A percentile compares a stretch with the other conserved stretches of the same genome.
Conservation (phyloP, 2,329 filamentous ascomycete genomes). For the Aspergillus sp. region DNA sequence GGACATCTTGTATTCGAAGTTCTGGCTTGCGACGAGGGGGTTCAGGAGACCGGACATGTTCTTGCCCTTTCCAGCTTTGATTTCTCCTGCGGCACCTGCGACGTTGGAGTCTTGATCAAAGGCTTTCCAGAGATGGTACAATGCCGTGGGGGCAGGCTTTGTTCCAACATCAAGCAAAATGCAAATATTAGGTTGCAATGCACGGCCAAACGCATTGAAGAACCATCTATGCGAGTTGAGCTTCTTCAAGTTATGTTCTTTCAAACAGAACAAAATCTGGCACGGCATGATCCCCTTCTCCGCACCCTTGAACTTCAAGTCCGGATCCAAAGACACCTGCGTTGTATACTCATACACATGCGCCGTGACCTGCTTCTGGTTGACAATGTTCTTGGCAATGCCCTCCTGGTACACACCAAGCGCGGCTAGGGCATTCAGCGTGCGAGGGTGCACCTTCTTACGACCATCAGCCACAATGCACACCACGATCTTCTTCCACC, state of each 20-base stretch:
- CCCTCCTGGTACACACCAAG: slow-evolving; percentile 98
- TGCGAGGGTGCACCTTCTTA: slow-evolving; percentile 86
- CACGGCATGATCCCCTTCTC: slow-evolving; percentile 98
- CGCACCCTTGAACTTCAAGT: slow-evolving; percentile 96
- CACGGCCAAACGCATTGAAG: slow-evolving; percentile 93
- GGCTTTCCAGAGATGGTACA: slow-evolving; percentile 99
- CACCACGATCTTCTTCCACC: slow-evolving; percentile 99
- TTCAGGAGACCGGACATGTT: slow-evolving; percentile 79
- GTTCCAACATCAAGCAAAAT: slow-evolving; percentile 96
- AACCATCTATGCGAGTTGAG: slow-evolving; percentile 98
- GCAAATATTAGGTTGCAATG: slow-evolving; percentile 91
- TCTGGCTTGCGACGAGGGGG: slow-evolving; percentile 90
- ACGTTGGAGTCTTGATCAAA: slow-evolving; percentile 98
- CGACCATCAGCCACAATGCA: slow-evolving; percentile 94
- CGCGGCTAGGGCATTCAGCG: slow-evolving; percentile 85
- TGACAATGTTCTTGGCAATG: slow-evolving; percentile 97
- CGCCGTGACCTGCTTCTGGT: slow-evolving; percentile 87
- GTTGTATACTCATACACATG: slow-evolving; percentile 99
- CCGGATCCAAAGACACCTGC: slow-evolving; percentile 89
- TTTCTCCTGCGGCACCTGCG: slow-evolving; percentile 92
- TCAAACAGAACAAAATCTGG: slow-evolving; percentile 97
- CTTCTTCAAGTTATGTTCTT: slow-evolving; percentile 96
- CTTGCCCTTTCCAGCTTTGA: slow-evolving; percentile 92
- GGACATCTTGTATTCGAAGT: slow-evolving; percentile 99
- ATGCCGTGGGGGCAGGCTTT: slow-evolving; percentile 74